Evolutionary conservation across 1,139 yeast genomes (phyloP), one percentile per base, ranked within the genome.

Genomic region (Yamadazyma taylorii): DNA sequence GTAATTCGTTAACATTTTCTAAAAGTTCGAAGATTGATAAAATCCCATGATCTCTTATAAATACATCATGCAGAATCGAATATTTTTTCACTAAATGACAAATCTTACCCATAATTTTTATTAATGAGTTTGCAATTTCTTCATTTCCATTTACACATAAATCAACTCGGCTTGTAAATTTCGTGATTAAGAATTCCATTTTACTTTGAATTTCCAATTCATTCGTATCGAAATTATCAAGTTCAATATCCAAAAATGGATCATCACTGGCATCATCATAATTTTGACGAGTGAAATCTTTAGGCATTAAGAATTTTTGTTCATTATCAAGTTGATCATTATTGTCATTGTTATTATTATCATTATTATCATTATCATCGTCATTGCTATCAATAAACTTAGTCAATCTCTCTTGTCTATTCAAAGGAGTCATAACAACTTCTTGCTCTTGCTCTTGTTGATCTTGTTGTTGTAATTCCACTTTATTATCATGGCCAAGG

Each of bases 31-130:
- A 53, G 2, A 78, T 50, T 0, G 79, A 64, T 17, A 75, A 51
- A 5, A 75, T 58, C 0, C 81, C 80, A 48, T 75, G 81, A 31
- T 70, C 74, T 40, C 75, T 58, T 17, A 75, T 59, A 28, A 77
- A 59, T 3, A 63, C 61, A 30, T 66, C 71, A 35, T 59, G 73
- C 61, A 69, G 73, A 38, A 56, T 53, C 13, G 64, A 69, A 41
- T 71, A 69, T 43, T 71, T 70, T 41, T 64, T 66, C 3, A 67
- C 66, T 32, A 70, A 49, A 43, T 68, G 71, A 27, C 66, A 54
- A 55, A 71, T 68, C 36, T 70, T 53, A 2, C 73, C 74, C 2
- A 73, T 64, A 22, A 68, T 55, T 41, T 65, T 67, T 3, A 64
- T 51, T 11, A 71, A 47, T 1, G 69, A 56, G 11, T 54, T 46